Conservation (phyloP, 352 stramenopile species). For the Globisporangium heterothallicum region DNA sequence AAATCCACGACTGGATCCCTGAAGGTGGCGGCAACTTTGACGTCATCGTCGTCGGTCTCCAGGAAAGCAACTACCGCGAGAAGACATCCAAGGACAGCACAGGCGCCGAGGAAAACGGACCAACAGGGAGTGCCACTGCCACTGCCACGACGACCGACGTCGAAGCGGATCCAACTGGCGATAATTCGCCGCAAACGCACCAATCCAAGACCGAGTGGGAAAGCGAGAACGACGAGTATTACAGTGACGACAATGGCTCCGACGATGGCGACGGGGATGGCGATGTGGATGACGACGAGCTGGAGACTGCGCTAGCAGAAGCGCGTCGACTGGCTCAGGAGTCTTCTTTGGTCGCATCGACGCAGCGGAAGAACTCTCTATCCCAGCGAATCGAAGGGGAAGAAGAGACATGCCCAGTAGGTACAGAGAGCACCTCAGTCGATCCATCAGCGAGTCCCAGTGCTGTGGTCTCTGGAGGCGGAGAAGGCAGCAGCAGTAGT, state of each 20-base stretch:
- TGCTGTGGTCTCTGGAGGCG: too few relatives aligned
- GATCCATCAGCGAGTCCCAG: not conserved
- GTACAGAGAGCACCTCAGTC: too few relatives aligned
- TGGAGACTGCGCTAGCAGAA: conserved; percentile 9
- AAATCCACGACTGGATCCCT: conserved; percentile 69
- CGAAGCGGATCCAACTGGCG: not conserved
- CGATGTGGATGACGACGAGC: conserved; percentile 24
- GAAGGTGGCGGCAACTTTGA: conserved; percentile 74
- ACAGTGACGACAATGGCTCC: conserved; percentile 1
- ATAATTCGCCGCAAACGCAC: too few relatives aligned
- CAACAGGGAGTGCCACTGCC: not conserved
- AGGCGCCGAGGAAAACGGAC: not conserved
- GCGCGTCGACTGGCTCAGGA: conserved; percentile 1
- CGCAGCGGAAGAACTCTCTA: not conserved
- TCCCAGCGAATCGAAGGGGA: not conserved
- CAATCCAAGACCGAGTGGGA: conserved; percentile 2
- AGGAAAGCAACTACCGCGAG: conserved; percentile 78
- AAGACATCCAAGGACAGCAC: conserved; percentile 15
- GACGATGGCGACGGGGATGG: conserved; percentile 4
- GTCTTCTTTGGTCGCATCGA: not conserved
- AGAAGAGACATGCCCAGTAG: too few relatives aligned
- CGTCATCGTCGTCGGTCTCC: conserved; percentile 75
- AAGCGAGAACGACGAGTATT: conserved; percentile 22
- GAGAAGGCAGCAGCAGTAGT: conserved; percentile 10
- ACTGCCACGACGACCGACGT: not conserved